Base-by-base conservation (phyloP, 306 rosid genomes). In the Fragaria vesca region DNA sequence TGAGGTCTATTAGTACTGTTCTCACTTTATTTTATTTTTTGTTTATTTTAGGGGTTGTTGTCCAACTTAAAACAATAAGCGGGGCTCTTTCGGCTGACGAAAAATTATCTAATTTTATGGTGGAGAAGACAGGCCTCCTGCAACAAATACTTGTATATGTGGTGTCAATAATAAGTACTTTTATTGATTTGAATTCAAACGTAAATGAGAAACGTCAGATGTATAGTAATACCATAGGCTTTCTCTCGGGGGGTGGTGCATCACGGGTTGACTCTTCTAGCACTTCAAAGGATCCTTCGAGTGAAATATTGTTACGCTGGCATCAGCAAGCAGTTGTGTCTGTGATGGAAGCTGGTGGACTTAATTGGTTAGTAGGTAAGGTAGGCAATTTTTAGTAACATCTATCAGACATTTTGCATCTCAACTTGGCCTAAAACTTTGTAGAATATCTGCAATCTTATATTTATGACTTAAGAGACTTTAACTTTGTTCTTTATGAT, bases 291-390 rank as follows among this genome's bases (percentile, higher is more conserved):
- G 85, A 76, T 78, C 85, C 90, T 69, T 83, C 88, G 76, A 58
- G 82, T 78, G 97, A 93, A 83, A 88, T 84, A 82, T 83, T 88
- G 79, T 76, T 89, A 72, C 81, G 71, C 72, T 95, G 98, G 98
- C 98, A 86, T 58, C 97, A 93, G 90, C 91, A 83, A 86, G 97
- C 98, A 72, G 86, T 91, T 87, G 87, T 91, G 82, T 95, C 91
- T 26, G 86, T 95, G 93, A 95, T 95, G 97, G 97, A 95, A 88
- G 96, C 98, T 81, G 98, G 98, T 77, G 97, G 97, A 67, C 91
- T 91, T 79, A 95, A 95, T 86, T 95, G 98, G 98, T 95, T 95
- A 92, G 97, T 95, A 95, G 98, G 98, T 95, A 95, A 95, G 98
- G 98, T 93, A 89, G 86, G 98, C 91, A 86, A 54, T 78, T 80